A percentile compares a stretch with the other conserved stretches of the same genome.
phyloP scores from a whole-genome alignment of 352 stramenopile species.

The Pythium biforme region DNA sequence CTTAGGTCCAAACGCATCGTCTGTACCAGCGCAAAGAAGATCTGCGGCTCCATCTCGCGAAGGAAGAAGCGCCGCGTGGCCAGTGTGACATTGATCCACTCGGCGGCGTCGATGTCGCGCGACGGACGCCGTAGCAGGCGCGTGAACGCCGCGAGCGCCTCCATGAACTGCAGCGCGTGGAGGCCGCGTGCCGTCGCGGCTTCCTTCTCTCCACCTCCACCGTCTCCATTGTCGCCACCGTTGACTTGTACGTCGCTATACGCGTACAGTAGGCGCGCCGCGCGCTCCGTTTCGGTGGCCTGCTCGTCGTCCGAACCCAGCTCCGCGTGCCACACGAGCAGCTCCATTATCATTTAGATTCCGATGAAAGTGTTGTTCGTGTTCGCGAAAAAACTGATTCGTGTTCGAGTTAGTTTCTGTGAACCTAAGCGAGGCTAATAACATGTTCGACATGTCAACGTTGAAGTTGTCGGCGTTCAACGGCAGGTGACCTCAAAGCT shows the following conservation, averaged over 20 bases:
- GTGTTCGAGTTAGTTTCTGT: too few species aligned
- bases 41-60: slow-evolving; percentile 50
- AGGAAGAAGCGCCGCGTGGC: slow-evolving; percentile 43
- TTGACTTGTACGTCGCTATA: too few species aligned
- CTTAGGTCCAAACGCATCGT: neutral
- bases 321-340: slow-evolving; percentile 62
- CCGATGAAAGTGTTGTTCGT: too few species aligned
- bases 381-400: too few species aligned
- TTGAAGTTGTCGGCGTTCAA: too few species aligned
- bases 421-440: too few species aligned
- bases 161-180: slow-evolving; percentile 45
- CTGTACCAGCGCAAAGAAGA: slow-evolving; percentile 60
- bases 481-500: too few species aligned
- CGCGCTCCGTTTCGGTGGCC: slow-evolving; percentile 50
- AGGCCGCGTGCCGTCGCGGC: slow-evolving; percentile 15
- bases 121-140: slow-evolving; percentile 28
- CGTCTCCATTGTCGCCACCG: too few species aligned
- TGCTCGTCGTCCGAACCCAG: slow-evolving; percentile 70
- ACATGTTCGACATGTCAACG: too few species aligned
- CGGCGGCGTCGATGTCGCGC: neutral
- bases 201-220: neutral
- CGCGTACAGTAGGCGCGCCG: slow-evolving; percentile 47
- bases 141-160: slow-evolving; percentile 55
- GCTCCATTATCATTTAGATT: slow-evolving; percentile 30
- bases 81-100: slow-evolving; percentile 52